Percentiles rank a stretch among this genome's conserved stretches.
Evolutionary conservation across 2,329 filamentous ascomycete genomes (phyloP).

Genomic region (Beauveria asiatica): DNA sequence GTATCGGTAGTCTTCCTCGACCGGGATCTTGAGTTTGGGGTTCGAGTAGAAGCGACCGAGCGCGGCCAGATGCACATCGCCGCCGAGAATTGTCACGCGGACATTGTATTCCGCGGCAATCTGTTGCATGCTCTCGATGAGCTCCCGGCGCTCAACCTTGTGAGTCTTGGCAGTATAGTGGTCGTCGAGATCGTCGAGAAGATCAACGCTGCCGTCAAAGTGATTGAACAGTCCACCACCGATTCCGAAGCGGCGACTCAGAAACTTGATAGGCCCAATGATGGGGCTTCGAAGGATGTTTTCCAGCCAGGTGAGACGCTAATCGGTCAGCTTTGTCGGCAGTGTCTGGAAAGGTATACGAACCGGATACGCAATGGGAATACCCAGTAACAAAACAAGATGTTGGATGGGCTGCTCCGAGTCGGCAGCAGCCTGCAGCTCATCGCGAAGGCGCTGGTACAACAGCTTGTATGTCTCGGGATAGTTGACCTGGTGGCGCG

Average conservation of each 20-base stretch:
- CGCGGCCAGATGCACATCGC: constrained; percentile 87
- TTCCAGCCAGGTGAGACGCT: constrained; percentile 91
- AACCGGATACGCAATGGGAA: constrained; percentile 77
- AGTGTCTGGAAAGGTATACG: constrained; percentile 19
- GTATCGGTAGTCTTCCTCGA: constrained; percentile 80
- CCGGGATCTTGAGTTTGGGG: constrained; percentile 65
- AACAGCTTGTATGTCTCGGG: constrained; percentile 81
- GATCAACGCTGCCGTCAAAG: constrained; percentile 88
- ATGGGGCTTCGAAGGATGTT: constrained; percentile 82
- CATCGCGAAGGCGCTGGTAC: constrained; percentile 64
- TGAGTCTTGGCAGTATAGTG: constrained; percentile 91
- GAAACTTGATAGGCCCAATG: constrained; percentile 78
- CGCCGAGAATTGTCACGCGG: constrained; percentile 83
- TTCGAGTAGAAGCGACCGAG: constrained; percentile 93
- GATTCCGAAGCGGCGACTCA: constrained; percentile 85
- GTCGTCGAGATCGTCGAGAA: constrained; percentile 88
- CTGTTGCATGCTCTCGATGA: constrained; percentile 75
- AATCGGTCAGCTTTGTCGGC: constrained; percentile 3
- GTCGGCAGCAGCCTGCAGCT: constrained; percentile 60
- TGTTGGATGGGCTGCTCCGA: constrained; percentile 76
- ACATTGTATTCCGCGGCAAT: constrained; percentile 80
- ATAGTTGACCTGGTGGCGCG: constrained; percentile 90
- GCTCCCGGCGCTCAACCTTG: constrained; percentile 73
- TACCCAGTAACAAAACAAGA: constrained; percentile 76
- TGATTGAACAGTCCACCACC: constrained; percentile 83